A percentile compares a stretch with the other conserved stretches of the same genome.
phyloP scores from a whole-genome alignment of 2,329 filamentous ascomycete genomes.

The Pestalotiopsis sp. region DNA sequence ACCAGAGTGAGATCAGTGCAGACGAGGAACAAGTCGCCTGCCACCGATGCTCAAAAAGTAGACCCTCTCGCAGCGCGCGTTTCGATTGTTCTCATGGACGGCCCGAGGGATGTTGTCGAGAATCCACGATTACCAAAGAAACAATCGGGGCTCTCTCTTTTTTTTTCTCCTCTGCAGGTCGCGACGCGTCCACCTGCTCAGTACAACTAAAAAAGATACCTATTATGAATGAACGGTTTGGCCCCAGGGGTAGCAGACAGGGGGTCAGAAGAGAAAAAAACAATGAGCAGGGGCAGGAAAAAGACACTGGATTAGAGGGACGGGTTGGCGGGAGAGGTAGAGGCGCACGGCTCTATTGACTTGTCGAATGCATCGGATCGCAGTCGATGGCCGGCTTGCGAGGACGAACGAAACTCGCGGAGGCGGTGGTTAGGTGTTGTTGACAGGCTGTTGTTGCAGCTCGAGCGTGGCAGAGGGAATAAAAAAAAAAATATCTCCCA shows the following conservation, averaged over 20 bases:
- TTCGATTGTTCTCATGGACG: constrained; percentile 9
- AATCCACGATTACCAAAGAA: constrained; percentile 19
- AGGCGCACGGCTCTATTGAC: constrained; percentile 12
- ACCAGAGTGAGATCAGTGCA: constrained; percentile 64
- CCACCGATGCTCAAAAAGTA: constrained; percentile 54
- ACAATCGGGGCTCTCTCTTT: constrained; percentile 15
- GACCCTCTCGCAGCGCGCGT: constrained; percentile 22
- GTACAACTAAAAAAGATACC: constrained; percentile 3
- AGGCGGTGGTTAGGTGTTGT: background rate
- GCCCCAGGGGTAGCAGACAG: background rate
- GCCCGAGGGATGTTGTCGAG: constrained; percentile 15
- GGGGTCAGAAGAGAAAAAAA: background rate
- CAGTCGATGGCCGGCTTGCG: constrained; percentile 13
- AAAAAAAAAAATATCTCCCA: background rate
- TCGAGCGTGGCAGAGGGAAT: constrained; percentile 1
- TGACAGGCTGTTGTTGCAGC: background rate
- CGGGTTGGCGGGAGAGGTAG: constrained; percentile 6
- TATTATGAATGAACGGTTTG: constrained; percentile 8
- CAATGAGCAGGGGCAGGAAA: background rate
- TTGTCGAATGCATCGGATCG: constrained; percentile 21
- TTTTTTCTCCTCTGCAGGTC: background rate
- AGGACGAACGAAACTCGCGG: background rate
- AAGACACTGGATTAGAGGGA: constrained; percentile 14
- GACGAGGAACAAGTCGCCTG: constrained; percentile 62
- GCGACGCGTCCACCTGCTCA: constrained; percentile 11